These are phyloP conservation scores for Mycena albidolilacea DNA, from an alignment of 768 basidiomycete genomes.

Conservation along the genomic window DNA sequence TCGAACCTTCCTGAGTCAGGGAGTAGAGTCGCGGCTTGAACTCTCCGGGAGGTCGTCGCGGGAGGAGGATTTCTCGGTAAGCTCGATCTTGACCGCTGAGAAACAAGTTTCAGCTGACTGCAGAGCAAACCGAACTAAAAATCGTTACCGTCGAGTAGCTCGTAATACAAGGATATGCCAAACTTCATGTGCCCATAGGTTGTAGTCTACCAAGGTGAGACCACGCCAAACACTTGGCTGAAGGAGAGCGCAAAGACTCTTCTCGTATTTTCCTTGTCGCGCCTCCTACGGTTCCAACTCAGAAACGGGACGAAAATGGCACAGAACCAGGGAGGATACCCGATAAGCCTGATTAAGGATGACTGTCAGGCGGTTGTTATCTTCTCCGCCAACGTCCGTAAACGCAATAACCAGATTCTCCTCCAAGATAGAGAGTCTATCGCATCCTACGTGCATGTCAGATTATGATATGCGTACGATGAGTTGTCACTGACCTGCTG, in stretches of 20 bases:
- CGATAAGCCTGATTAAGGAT: slow-evolving; percentile 78
- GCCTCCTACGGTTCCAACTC: slow-evolving; percentile 62
- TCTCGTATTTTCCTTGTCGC: slow-evolving; percentile 76
- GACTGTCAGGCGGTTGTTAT: slow-evolving; percentile 73
- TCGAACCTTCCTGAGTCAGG: slow-evolving; percentile 57
- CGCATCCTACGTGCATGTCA: slow-evolving; percentile 66
- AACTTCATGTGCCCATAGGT: slow-evolving; percentile 80
- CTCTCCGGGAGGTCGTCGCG: slow-evolving; percentile 69
- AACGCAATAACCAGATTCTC: slow-evolving; percentile 81
- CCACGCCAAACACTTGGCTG: slow-evolving; percentile 81
- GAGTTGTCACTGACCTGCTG: slow-evolving; percentile 64
- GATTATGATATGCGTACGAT: neutral
- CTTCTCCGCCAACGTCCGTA: slow-evolving; percentile 68
- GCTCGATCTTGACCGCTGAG: slow-evolving; percentile 75
- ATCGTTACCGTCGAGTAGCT: slow-evolving; percentile 74
- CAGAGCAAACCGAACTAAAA: slow-evolving; percentile 11
- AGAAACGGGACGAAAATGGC: slow-evolving; percentile 16
- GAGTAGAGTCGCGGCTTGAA: slow-evolving; percentile 73
- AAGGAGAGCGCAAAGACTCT: slow-evolving; percentile 73
- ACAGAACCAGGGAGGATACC: slow-evolving; percentile 54
- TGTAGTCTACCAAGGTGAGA: slow-evolving; percentile 74
- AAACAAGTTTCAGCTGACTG: neutral
- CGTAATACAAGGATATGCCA: slow-evolving; percentile 84
- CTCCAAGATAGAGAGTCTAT: slow-evolving; percentile 73
- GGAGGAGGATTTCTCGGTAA: slow-evolving; percentile 75